Evolutionary conservation across 2,329 filamentous ascomycete genomes (phyloP), one percentile per base, ranked within the genome.

Genomic region (Talaromyces sp.): DNA sequence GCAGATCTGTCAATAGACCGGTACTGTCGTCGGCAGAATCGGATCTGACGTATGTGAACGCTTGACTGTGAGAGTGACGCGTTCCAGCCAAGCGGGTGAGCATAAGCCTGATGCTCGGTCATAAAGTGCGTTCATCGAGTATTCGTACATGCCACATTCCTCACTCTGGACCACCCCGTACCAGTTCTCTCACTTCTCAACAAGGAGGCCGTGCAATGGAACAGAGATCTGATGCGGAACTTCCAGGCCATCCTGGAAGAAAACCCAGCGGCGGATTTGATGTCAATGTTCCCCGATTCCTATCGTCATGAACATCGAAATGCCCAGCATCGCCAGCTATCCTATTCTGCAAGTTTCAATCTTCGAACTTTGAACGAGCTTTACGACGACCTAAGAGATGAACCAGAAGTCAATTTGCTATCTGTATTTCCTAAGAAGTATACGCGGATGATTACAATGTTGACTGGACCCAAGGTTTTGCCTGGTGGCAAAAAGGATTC

Each of bases 331-430:
- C 29, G 2, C 5, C 22, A 67, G n/a, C 59, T 68, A 31, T 69
- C 72, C 49, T 66, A 67, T 56, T 60, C 67, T 17, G 69, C 65
- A 11, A 19, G 49, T 58, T 65, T 72, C 56, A 74, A 74, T 67
- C 45, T 61, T 13, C 25, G 47, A 38, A 66, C 54, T 17, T 22
- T 70, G 45, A 29, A 71, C 22, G 63, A 65, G 3, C 69, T 73
- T 27, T 25, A 67, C 8, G 47, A 67, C 34, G 59, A 1, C 1
- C 59, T 73, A 3, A 63, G 40, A 19, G 1, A 59, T 3, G 58
- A 72, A 5, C 71, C 70, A 1, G 70, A 73, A 61, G 59, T 68
- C 31, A 68, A 73, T 58, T 38, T 73, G 19, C 62, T 72, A 22
- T 69, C 67, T 25, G 11, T 11, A 3, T 66, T 72, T 62, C 69